These are phyloP conservation scores for Haplosporangium sp. DNA, from an alignment of 371 early-diverging fungal genomes.

Conservation along the genomic window DNA sequence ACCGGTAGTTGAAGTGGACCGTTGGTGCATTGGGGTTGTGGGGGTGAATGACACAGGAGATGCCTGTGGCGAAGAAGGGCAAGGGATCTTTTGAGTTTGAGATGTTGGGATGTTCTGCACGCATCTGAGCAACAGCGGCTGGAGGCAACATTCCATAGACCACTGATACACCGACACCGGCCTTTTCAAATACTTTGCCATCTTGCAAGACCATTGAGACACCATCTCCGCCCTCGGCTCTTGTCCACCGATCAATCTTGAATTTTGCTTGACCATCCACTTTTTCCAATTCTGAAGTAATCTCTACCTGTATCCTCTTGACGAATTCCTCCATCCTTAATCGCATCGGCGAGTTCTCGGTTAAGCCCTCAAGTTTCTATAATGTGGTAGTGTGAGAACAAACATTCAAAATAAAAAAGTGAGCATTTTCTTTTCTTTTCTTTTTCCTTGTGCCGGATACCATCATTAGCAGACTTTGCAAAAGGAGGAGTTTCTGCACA, in stretches of 20 bases:
- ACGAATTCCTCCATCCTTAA: conserved; percentile 85
- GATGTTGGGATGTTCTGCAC: conserved; percentile 74
- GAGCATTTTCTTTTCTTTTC: background rate
- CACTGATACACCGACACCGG: conserved; percentile 89
- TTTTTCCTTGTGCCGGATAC: too few species aligned
- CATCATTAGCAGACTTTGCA: too few species aligned
- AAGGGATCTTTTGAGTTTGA: conserved; percentile 62
- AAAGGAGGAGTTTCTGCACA: background rate
- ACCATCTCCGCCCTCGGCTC: conserved; percentile 90
- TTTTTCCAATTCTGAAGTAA: conserved; percentile 66
- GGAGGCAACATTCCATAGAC: conserved; percentile 81
- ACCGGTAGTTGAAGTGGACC: conserved; percentile 96
- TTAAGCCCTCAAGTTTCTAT: conserved; percentile 45
- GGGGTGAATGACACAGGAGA: conserved; percentile 94
- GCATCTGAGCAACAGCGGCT: conserved; percentile 84
- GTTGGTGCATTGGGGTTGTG: conserved; percentile 96
- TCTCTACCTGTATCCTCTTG: conserved; percentile 80
- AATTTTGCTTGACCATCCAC: conserved; percentile 76
- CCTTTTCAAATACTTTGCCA: conserved; percentile 94
- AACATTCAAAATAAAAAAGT: too few species aligned
- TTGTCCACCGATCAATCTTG: conserved; percentile 80
- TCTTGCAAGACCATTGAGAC: conserved; percentile 92
- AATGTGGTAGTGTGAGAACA: background rate
- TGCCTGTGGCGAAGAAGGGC: conserved; percentile 91
- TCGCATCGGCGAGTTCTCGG: conserved; percentile 73